Conservation (phyloP, 169 alveolate species). For the Theileria annulata region DNA sequence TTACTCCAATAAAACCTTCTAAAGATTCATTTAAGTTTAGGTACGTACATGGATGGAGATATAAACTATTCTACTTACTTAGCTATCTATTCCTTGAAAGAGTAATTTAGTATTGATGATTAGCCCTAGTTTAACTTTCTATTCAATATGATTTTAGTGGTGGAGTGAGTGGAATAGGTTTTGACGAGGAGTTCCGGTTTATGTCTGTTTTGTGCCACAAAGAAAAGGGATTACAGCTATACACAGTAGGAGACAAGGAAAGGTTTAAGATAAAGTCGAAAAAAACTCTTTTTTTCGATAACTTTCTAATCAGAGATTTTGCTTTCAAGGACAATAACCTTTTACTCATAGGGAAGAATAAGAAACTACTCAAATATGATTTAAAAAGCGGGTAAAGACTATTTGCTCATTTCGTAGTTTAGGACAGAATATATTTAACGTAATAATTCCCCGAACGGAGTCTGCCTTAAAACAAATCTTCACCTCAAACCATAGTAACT, state of each 20-base stretch:
- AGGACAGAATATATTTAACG: conserved; percentile 20
- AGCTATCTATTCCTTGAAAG: no score
- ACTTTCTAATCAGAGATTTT: conserved; percentile 16
- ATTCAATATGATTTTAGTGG: conserved; percentile 13
- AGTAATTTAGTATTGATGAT: not conserved
- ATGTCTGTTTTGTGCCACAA: conserved; percentile 39
- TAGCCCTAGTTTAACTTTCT: not conserved
- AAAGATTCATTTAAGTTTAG: conserved; percentile 18
- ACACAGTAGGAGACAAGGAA: conserved; percentile 25
- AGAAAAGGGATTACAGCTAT: conserved; percentile 34
- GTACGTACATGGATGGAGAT: conserved; percentile 16
- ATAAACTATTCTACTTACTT: no score
- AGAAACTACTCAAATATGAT: conserved; percentile 44
- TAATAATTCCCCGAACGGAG: conserved; percentile 40
- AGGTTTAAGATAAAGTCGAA: not conserved
- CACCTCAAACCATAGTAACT: conserved; percentile 12
- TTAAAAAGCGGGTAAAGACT: conserved; percentile 12
- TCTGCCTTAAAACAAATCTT: conserved; percentile 20
- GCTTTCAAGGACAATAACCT: conserved; percentile 37
- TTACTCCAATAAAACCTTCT: conserved; percentile 24
- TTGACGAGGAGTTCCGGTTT: conserved; percentile 23
- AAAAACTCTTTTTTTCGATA: conserved; percentile 12
- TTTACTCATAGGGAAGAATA: conserved; percentile 20
- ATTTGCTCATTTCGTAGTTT: conserved; percentile 1
- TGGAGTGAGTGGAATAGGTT: conserved; percentile 18